Evolutionary conservation across 352 stramenopile genomes (phyloP).

Genomic region (Phytopythium delawarense): DNA sequence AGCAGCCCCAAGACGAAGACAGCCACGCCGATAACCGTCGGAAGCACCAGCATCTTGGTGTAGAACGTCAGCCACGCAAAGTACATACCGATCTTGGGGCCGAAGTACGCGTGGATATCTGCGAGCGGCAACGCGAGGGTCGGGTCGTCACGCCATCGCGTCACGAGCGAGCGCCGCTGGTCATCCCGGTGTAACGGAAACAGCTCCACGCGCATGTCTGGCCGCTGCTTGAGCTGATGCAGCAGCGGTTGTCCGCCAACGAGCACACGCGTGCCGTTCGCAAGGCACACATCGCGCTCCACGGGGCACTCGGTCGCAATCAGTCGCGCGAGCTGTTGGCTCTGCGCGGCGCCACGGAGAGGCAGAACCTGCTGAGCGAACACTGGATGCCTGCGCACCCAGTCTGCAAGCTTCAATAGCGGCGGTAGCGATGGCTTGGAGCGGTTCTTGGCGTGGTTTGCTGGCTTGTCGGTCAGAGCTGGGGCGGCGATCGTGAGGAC

Average conservation of each 20-base stretch:
- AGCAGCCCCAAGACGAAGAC: conserved; percentile 43
- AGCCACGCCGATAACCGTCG: conserved; percentile 42
- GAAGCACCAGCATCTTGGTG: conserved; percentile 65
- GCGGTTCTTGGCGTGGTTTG: conserved; percentile 6
- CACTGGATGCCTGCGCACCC: conserved; percentile 39
- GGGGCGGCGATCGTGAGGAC: conserved; percentile 36
- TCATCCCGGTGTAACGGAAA: conserved; percentile 62
- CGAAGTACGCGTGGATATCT: conserved; percentile 64
- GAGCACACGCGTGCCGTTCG: conserved; percentile 25
- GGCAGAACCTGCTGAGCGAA: conserved; percentile 42
- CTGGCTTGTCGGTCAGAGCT: conserved; percentile 14
- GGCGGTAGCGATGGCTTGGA: conserved; percentile 6
- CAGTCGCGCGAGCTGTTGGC: conserved; percentile 51
- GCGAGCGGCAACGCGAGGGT: conserved; percentile 26
- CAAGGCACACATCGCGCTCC: conserved; percentile 32
- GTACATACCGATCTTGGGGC: conserved; percentile 66
- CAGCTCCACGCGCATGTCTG: conserved; percentile 24
- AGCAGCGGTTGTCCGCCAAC: conserved; percentile 37
- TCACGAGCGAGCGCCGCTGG: conserved; percentile 35
- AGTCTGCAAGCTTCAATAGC: conserved; percentile 24
- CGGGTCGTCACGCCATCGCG: conserved; percentile 33
- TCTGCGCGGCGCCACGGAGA: conserved; percentile 40
- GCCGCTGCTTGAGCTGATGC: conserved; percentile 23
- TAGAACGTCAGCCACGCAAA: conserved; percentile 86
- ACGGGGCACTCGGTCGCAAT: conserved; percentile 41